A percentile compares a stretch with the other conserved stretches of the same genome.
phyloP scores from a whole-genome alignment of 352 stramenopile genomes.

The Globisporangium rhizosaccharum region DNA sequence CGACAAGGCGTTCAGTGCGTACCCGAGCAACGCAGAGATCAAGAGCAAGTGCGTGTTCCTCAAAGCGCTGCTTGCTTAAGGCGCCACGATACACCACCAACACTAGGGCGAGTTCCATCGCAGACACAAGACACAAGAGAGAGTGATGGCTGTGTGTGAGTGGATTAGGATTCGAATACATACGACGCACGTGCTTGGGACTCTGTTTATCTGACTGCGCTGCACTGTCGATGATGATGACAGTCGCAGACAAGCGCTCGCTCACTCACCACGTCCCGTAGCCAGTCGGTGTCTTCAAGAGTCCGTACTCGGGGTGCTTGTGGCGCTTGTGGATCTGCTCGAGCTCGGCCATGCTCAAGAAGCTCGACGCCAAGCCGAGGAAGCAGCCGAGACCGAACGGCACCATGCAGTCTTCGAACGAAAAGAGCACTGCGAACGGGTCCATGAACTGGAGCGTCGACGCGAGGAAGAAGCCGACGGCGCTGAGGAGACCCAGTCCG shows the following conservation, averaged over 20 bases:
- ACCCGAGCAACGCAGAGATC: slow-evolving; percentile 53
- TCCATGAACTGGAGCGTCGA: slow-evolving; percentile 84
- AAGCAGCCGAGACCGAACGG: slow-evolving; percentile 68
- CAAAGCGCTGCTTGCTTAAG: slow-evolving; percentile 42
- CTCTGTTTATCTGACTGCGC: background rate
- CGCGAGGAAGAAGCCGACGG: slow-evolving; percentile 70
- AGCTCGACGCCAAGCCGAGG: slow-evolving; percentile 51
- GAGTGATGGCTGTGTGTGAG: too few species aligned
- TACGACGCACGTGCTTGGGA: too few species aligned
- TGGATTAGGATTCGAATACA: background rate
- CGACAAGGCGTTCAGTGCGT: slow-evolving; percentile 33
- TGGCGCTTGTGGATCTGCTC: slow-evolving; percentile 74
- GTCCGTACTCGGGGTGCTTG: slow-evolving; percentile 78
- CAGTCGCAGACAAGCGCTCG: too few species aligned
- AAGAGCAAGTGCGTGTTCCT: slow-evolving; percentile 65
- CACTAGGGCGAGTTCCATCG: too few species aligned
- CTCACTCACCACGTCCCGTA: slow-evolving; percentile 34
- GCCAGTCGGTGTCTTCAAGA: slow-evolving; percentile 39
- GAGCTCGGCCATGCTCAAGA: slow-evolving; percentile 71
- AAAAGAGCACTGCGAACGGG: slow-evolving; percentile 70
- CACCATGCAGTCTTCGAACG: slow-evolving; percentile 63
- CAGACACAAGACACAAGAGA: too few species aligned
- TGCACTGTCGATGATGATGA: background rate
- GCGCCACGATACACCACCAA: background rate
- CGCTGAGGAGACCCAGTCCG: slow-evolving; percentile 52